Conservation (phyloP, 2,329 filamentous ascomycete genomes). For the Passalora sequoiae region DNA sequence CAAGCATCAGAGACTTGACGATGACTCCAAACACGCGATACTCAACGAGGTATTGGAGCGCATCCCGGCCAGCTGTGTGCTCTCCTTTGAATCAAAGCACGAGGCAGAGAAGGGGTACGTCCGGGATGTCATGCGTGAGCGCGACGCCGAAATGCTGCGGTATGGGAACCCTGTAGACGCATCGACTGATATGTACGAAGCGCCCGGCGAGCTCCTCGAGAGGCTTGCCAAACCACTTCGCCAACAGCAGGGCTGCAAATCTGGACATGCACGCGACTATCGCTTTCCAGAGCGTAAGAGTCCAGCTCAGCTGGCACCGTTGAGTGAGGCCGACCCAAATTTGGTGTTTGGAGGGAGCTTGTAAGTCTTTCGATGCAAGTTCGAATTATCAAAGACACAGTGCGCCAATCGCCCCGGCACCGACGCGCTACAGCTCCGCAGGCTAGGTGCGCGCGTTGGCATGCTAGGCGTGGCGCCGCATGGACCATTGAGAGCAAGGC, state of each 20-base stretch:
- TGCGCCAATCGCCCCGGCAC: too few relatives aligned
- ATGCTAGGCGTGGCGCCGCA: too few relatives aligned
- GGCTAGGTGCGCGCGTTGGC: too few relatives aligned
- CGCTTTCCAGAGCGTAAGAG: conserved; percentile 13
- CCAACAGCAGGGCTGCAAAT: conserved; percentile 12
- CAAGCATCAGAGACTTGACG: conserved; percentile 1
- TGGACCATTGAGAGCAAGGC: too few relatives aligned
- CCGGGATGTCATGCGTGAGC: conserved; percentile 9
- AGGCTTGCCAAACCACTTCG: conserved; percentile 5
- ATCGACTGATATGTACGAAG: conserved; percentile 7
- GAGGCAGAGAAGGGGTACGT: conserved; percentile 14
- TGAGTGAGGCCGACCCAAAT: conserved; percentile 14
- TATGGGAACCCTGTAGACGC: too few relatives aligned
- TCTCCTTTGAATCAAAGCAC: conserved; percentile 13
- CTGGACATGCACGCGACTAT: conserved; percentile 13
- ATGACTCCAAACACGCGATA: conserved; percentile 8
- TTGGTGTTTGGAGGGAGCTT: conserved; percentile 14
- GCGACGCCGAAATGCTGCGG: conserved; percentile 1
- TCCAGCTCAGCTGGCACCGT: conserved; percentile 6
- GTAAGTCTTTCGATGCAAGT: too few relatives aligned
- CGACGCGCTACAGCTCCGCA: too few relatives aligned
- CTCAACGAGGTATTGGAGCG: conserved; percentile 23
- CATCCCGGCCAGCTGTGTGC: conserved; percentile 12
- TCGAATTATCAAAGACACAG: too few relatives aligned
- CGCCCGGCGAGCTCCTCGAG: conserved; percentile 10